Conservation (phyloP, 257 asterid species). For the Anisodus acutangulus region DNA sequence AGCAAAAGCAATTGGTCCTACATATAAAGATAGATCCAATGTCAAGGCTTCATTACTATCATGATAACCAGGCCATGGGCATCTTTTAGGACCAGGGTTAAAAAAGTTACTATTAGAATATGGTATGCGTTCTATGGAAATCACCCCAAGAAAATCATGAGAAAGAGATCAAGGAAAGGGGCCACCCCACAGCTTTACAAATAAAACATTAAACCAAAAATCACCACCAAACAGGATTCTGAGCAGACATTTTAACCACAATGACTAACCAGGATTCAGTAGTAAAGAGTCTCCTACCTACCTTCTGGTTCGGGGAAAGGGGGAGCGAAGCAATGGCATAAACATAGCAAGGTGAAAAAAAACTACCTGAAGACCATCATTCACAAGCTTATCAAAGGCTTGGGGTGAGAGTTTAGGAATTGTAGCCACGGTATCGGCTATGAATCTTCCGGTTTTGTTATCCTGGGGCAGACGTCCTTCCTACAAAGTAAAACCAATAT, state of each 20-base stretch:
- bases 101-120: background rate
- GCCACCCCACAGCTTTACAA: background rate
- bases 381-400: slow-evolving; percentile 45
- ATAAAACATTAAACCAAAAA: background rate
- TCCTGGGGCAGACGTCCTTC: slow-evolving; percentile 77
- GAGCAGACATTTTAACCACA: background rate
- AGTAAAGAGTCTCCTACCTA: background rate
- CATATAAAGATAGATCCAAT: slow-evolving; percentile 22
- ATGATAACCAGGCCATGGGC: background rate
- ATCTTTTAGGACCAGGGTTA: background rate
- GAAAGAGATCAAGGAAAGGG: background rate
- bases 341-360: too few relatives aligned
- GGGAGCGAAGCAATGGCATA: background rate
- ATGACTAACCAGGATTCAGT: background rate
- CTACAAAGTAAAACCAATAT: slow-evolving; percentile 40
- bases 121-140: background rate
- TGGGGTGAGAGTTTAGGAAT: slow-evolving; percentile 72
- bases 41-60: background rate
- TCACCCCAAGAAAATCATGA: background rate
- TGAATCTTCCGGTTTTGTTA: slow-evolving; percentile 68
- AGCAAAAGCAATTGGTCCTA: slow-evolving; percentile 85
- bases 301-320: background rate
- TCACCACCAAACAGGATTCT: background rate
- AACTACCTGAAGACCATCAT: slow-evolving; percentile 75
- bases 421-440: slow-evolving; percentile 68